Evolutionary conservation across 345 rosid genomes (phyloP).

Genomic region (Rhodomyrtus tomentosa): DNA sequence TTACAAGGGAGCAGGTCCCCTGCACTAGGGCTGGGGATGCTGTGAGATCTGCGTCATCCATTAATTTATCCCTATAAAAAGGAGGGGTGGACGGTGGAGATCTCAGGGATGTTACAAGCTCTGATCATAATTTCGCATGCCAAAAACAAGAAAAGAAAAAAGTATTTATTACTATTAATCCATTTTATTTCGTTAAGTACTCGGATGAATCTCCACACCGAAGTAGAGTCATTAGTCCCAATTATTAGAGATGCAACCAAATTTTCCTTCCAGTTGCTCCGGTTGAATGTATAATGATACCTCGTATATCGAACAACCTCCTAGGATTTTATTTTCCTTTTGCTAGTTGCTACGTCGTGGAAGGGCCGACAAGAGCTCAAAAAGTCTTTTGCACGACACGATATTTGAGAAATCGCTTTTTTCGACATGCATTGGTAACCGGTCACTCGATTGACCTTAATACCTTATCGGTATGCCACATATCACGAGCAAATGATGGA

Average conservation of each 20-base stretch:
- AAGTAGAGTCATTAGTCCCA: neutral
- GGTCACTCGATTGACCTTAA: neutral
- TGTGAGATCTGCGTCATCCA: too few relatives aligned
- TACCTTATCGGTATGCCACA: neutral
- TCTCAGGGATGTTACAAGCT: neutral
- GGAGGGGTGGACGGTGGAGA: too few relatives aligned
- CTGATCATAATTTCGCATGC: neutral
- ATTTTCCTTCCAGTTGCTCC: neutral
- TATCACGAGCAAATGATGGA: neutral
- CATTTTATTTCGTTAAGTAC: neutral
- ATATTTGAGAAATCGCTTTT: too few relatives aligned
- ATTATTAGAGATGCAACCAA: neutral
- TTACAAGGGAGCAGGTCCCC: too few relatives aligned
- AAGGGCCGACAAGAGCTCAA: neutral
- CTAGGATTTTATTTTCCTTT: neutral
- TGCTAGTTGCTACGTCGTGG: neutral
- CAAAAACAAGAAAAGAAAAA: neutral
- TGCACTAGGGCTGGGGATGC: too few relatives aligned
- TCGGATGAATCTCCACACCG: neutral
- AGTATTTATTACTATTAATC: neutral
- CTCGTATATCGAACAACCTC: neutral
- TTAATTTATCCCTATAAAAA: too few relatives aligned
- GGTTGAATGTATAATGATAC: neutral
- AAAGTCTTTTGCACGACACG: too few relatives aligned
- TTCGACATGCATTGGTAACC: neutral